Percentiles rank a stretch among this genome's conserved stretches.
These are phyloP conservation scores for Syncephalastrum sp. DNA, from an alignment of 371 early-diverging fungal genomes.

Conservation along the genomic window DNA sequence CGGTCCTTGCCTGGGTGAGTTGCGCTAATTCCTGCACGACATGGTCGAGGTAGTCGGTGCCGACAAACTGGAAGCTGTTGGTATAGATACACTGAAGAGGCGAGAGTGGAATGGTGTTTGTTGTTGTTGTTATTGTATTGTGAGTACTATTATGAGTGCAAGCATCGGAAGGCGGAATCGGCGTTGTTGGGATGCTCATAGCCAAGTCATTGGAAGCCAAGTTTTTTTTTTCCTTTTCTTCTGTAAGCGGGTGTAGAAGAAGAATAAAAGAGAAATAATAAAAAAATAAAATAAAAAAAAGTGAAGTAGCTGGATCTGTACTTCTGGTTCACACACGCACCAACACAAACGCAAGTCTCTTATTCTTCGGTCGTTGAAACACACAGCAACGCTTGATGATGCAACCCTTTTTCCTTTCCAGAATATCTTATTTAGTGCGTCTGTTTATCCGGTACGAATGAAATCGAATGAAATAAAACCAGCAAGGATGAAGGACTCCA, in stretches of 20 bases:
- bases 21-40: conserved; percentile 15
- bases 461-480: too few relatives aligned
- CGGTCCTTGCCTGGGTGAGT: conserved; percentile 13
- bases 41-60: conserved; percentile 11
- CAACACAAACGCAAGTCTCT: too few relatives aligned
- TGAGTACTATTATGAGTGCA: neutral
- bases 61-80: conserved; percentile 11
- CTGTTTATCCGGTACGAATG: too few relatives aligned
- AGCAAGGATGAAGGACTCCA: too few relatives aligned
- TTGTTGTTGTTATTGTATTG: conserved; percentile 4
- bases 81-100: conserved; percentile 15
- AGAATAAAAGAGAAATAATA: neutral
- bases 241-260: neutral
- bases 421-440: too few relatives aligned
- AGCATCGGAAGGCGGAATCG: conserved; percentile 6
- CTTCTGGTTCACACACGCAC: too few relatives aligned
- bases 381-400: too few relatives aligned
- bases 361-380: too few relatives aligned
- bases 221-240: neutral
- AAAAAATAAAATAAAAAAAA: neutral
- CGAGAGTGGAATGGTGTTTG: conserved; percentile 4
- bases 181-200: conserved; percentile 14
- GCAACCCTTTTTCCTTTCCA: too few relatives aligned
- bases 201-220: neutral
- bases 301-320: too few relatives aligned